These are phyloP conservation scores for Calycina herbarum DNA, from an alignment of 2,329 filamentous ascomycete genomes.

Conservation along the genomic window DNA sequence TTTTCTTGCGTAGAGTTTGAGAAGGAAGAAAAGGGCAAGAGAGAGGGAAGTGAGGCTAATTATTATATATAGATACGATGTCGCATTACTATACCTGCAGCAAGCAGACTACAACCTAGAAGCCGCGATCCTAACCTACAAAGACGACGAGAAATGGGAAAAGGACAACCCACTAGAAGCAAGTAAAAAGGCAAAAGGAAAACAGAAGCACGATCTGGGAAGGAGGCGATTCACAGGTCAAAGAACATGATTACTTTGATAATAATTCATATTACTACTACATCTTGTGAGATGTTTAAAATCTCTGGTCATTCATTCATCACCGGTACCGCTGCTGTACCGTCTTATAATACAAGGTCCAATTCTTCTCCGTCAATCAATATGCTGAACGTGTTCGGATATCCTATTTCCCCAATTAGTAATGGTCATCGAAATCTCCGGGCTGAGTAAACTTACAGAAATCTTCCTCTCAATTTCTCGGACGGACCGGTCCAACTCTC, in stretches of 20 bases:
- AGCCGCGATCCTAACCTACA: constrained; percentile 61
- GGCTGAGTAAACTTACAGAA: constrained; percentile 50
- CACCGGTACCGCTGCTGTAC: constrained; percentile 18
- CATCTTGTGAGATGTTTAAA: constrained; percentile 7
- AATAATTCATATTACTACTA: neutral
- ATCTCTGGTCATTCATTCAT: constrained; percentile 21
- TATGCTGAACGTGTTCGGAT: constrained; percentile 59
- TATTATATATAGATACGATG: constrained; percentile 54
- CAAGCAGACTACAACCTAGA: constrained; percentile 67
- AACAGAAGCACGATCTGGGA: constrained; percentile 37
- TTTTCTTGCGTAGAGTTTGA: neutral
- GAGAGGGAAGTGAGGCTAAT: neutral
- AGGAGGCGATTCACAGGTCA: constrained; percentile 35
- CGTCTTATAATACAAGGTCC: constrained; percentile 28
- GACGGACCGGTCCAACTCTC: constrained; percentile 85
- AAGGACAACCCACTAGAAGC: constrained; percentile 60
- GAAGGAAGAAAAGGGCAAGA: neutral
- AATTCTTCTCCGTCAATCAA: constrained; percentile 25
- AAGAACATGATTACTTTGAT: constrained; percentile 19
- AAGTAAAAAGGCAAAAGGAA: constrained; percentile 46
- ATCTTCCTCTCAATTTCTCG: constrained; percentile 96
- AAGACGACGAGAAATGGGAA: constrained; percentile 77
- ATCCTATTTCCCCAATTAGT: constrained; percentile 43
- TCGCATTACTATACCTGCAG: constrained; percentile 74
- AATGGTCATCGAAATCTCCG: neutral